phyloP scores from a whole-genome alignment of 352 stramenopile genomes.

The Blastocystis sp. region DNA sequence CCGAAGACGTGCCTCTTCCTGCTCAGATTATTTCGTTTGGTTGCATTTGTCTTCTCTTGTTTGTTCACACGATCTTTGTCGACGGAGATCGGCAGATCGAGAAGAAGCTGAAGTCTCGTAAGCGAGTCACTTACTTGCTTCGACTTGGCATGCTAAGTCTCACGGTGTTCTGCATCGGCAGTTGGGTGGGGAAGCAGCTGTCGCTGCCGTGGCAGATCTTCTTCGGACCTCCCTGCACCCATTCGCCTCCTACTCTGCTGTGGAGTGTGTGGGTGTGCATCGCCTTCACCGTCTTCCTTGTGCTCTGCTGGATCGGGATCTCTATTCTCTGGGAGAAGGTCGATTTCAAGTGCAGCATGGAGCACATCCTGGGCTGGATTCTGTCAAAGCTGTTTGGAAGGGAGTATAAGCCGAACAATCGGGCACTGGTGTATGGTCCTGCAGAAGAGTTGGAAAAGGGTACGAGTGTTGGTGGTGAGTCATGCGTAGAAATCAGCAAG shows the following conservation, averaged over 20 bases:
- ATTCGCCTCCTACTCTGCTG: not conserved
- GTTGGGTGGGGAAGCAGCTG: slow-evolving; percentile 17
- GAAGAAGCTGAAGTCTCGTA: slow-evolving; percentile 14
- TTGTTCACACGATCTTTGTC: slow-evolving; percentile 9
- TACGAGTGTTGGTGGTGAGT: not conserved
- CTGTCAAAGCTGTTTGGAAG: slow-evolving; percentile 14
- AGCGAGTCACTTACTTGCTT: not conserved
- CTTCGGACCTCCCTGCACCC: slow-evolving; percentile 43
- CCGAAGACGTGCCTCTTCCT: slow-evolving; percentile 33
- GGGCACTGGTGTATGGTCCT: slow-evolving; percentile 33
- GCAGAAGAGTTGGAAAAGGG: slow-evolving; percentile 26
- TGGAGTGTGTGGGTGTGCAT: slow-evolving; percentile 28
- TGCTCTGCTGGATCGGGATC: not conserved
- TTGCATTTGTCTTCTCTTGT: not conserved
- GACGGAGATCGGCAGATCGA: not conserved
- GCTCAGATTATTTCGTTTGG: slow-evolving; percentile 51
- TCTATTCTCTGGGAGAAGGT: slow-evolving; percentile 54
- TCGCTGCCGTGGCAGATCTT: not conserved
- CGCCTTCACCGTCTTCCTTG: not conserved
- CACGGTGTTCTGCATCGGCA: slow-evolving; percentile 50
- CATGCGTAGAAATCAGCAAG: slow-evolving; percentile 12
- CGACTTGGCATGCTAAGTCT: slow-evolving; percentile 54
- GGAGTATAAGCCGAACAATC: not conserved
- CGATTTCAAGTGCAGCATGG: slow-evolving; percentile 18
- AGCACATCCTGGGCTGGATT: slow-evolving; percentile 15